These are phyloP conservation scores for Cucumis melo DNA, from an alignment of 306 rosid genomes.

Conservation along the genomic window DNA sequence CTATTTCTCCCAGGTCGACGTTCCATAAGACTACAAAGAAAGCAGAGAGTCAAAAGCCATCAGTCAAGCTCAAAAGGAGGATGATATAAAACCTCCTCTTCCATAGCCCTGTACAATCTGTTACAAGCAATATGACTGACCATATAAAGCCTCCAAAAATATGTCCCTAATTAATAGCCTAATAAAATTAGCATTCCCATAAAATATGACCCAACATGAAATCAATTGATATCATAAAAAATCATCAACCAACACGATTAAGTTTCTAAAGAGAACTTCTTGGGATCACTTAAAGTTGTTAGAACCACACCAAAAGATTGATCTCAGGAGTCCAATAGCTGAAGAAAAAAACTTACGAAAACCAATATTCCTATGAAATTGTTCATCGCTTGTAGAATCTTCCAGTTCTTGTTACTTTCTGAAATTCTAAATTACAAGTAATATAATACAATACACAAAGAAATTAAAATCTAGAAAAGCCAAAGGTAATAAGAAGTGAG, in stretches of 20 bases:
- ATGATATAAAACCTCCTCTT: background rate
- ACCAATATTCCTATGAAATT: background rate
- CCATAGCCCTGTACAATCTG: background rate
- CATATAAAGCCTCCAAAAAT: background rate
- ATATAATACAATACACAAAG: background rate
- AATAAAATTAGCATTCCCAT: background rate
- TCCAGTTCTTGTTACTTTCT: background rate
- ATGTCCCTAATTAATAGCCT: background rate
- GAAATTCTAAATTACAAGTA: background rate
- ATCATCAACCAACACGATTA: background rate
- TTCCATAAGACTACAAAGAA: background rate
- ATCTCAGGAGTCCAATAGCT: background rate
- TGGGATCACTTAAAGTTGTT: background rate
- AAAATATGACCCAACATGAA: background rate
- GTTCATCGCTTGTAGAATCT: background rate
- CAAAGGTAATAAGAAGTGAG: background rate
- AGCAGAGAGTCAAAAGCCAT: background rate
- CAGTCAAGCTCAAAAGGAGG: background rate
- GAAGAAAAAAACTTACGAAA: background rate
- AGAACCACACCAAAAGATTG: background rate
- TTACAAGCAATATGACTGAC: background rate
- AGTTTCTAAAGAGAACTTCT: background rate
- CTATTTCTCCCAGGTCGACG: background rate
- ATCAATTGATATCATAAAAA: background rate
- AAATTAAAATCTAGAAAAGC: background rate